Conservation (phyloP, 345 rosid species). For the Lepidium aucheri region DNA sequence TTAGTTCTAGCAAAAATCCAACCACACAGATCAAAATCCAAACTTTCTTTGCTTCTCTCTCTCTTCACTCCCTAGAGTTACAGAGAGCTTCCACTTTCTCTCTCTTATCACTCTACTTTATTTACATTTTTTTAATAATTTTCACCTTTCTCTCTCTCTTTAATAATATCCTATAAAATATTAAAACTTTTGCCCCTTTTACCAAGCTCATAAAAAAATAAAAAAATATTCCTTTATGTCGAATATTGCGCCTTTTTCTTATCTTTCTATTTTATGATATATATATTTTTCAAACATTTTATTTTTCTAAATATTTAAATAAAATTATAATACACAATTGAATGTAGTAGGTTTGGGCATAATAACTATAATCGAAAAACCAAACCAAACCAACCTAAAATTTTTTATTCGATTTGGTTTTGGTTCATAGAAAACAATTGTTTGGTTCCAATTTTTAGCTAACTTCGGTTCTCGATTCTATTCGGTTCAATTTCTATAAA, state of each 20-base stretch:
- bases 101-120: slow-evolving; percentile 25
- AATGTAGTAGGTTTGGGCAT: too few species aligned
- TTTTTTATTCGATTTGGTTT: too few species aligned
- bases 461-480: too few species aligned
- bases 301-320: background rate
- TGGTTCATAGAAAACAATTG: too few species aligned
- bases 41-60: slow-evolving; percentile 15
- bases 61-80: background rate
- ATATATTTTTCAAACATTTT: background rate
- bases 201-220: background rate
- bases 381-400: too few species aligned
- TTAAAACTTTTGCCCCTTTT: background rate
- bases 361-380: too few species aligned
- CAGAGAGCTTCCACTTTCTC: slow-evolving; percentile 22
- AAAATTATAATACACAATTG: background rate
- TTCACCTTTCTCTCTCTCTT: background rate
- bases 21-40: slow-evolving; percentile 31
- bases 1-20: slow-evolving; percentile 21
- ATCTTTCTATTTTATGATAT: background rate
- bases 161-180: slow-evolving; percentile 1
- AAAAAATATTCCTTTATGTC: background rate
- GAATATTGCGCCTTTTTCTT: slow-evolving; percentile 14
- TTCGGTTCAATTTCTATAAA: too few species aligned
- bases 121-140: background rate
- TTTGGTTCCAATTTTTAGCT: too few species aligned